phyloP scores from a whole-genome alignment of 176 grass and related monocot species.

The Chrysopogon serrulatus region DNA sequence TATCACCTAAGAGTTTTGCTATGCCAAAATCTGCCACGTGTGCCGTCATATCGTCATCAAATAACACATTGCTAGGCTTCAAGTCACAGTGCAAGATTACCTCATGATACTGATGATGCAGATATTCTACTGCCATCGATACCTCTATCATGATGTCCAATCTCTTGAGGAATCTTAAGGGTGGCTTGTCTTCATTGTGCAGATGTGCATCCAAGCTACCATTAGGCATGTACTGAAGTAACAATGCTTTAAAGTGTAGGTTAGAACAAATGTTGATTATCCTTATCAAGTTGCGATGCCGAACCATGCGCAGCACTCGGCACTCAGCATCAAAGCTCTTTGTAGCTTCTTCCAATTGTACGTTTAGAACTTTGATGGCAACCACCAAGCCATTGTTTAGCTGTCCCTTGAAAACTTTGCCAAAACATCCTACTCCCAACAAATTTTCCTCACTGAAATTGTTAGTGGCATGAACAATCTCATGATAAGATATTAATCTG shows the following conservation, averaged over 20 bases:
- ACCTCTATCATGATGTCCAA: too few relatives aligned
- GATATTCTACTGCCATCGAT: too few relatives aligned
- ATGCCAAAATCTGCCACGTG: too few relatives aligned
- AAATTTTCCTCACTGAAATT: neutral
- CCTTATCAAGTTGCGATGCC: neutral
- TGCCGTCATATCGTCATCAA: too few relatives aligned
- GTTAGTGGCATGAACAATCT: neutral
- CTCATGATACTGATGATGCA: too few relatives aligned
- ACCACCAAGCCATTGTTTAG: neutral
- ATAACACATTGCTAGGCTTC: too few relatives aligned
- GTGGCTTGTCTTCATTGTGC: too few relatives aligned
- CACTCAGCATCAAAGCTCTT: neutral
- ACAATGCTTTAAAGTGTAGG: neutral
- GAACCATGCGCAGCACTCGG: neutral
- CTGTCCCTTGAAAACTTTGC: neutral
- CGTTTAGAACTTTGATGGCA: neutral
- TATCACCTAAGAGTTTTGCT: too few relatives aligned
- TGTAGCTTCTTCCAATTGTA: neutral
- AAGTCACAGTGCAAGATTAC: too few relatives aligned
- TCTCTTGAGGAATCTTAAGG: too few relatives aligned
- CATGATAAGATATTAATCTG: neutral
- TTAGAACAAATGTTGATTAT: neutral
- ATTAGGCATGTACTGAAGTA: neutral
- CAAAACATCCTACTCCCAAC: neutral
- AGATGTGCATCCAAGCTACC: neutral